Conservation (phyloP, 352 stramenopile genomes). For the Phytophthora chlamydospora region DNA sequence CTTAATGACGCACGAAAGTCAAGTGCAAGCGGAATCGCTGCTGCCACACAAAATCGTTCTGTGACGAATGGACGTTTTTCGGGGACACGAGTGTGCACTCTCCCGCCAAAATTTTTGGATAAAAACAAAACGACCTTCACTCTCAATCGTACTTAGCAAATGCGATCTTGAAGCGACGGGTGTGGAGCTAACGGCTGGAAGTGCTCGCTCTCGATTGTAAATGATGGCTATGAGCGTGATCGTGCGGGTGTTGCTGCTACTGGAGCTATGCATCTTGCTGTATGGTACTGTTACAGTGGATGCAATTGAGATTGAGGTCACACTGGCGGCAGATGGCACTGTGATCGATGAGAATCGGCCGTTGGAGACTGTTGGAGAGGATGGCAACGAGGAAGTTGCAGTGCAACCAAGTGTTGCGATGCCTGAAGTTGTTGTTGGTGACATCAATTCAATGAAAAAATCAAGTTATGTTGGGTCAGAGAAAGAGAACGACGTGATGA, state of each 20-base stretch:
- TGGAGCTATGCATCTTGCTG: background rate
- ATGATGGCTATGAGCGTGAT: background rate
- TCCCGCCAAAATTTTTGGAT: conserved; percentile 25
- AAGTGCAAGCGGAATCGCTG: background rate
- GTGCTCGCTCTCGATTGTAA: background rate
- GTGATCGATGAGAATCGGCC: conserved; percentile 10
- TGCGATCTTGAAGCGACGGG: conserved; percentile 26
- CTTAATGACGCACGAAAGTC: background rate
- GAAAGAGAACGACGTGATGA: conserved; percentile 7
- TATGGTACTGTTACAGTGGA: background rate
- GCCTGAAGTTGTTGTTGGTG: background rate
- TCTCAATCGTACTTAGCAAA: conserved; percentile 13
- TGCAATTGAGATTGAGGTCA: conserved; percentile 19
- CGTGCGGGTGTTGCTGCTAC: background rate
- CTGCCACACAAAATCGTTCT: background rate
- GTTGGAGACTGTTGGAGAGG: background rate
- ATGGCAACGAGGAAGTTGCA: background rate
- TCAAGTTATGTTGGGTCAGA: background rate
- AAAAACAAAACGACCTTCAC: conserved; percentile 13
- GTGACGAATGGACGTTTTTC: background rate
- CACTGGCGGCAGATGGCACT: conserved; percentile 14
- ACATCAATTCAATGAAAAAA: background rate
- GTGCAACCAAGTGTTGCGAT: background rate
- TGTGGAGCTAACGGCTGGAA: background rate
- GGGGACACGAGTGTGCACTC: conserved; percentile 9